A percentile compares a stretch with the other conserved stretches of the same genome.
Evolutionary conservation across 108 stramenopile species (phyloP).

Genomic region (Seminavis robusta): DNA sequence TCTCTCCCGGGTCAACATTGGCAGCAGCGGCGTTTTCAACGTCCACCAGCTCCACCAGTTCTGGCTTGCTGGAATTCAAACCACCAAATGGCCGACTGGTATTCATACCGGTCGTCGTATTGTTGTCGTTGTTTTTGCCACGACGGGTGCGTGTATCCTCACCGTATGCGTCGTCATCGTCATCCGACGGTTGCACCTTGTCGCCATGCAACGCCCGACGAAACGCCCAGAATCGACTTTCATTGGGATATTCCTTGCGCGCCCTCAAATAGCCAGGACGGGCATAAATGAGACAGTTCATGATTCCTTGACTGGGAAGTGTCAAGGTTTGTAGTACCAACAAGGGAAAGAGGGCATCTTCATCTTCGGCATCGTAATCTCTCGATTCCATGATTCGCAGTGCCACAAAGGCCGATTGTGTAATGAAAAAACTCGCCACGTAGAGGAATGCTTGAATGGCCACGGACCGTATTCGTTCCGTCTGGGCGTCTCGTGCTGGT

Average conservation of each 20-base stretch:
- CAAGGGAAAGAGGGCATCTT: background rate
- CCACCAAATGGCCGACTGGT: too few species aligned
- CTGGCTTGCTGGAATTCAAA: too few species aligned
- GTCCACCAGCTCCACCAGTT: too few species aligned
- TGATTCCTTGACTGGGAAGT: slow-evolving; percentile 38
- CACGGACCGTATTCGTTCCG: background rate
- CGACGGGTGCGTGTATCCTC: too few species aligned
- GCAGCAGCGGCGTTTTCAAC: too few species aligned
- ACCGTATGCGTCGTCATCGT: too few species aligned
- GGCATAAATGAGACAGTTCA: slow-evolving; percentile 34
- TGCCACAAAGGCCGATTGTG: background rate
- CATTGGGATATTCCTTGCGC: background rate
- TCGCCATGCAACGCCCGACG: background rate
- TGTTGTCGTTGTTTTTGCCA: too few species aligned
- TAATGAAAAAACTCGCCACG: background rate
- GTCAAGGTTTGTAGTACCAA: slow-evolving; percentile 4
- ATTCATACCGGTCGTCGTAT: too few species aligned
- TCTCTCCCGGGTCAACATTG: too few species aligned
- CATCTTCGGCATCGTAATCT: background rate
- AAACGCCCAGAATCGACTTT: slow-evolving; percentile 1
- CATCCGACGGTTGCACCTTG: too few species aligned
- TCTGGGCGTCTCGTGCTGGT: background rate
- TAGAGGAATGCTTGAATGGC: background rate
- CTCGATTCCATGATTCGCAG: background rate
- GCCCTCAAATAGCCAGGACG: slow-evolving; percentile 19